phyloP scores from a whole-genome alignment of 1,284 basidiomycete genomes.

The Moniliella sp. region DNA sequence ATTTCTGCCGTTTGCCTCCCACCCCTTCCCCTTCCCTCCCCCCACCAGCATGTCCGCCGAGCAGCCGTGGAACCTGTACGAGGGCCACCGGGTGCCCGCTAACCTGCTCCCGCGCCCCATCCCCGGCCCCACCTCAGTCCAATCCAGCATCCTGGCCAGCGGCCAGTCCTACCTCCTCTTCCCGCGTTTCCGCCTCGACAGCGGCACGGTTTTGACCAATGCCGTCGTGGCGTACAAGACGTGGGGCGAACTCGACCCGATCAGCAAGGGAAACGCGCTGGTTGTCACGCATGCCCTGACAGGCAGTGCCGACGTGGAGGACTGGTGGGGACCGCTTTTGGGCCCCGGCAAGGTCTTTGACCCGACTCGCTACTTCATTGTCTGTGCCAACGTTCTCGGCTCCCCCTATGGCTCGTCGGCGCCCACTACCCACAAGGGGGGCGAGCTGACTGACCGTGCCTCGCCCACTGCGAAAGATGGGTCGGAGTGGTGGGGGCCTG shows the following conservation, averaged over 20 bases:
- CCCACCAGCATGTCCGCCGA: too few species aligned
- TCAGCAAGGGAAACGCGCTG: constrained; percentile 59
- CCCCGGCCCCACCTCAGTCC: constrained; percentile 25
- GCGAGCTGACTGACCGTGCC: too few species aligned
- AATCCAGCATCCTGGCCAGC: constrained; percentile 12
- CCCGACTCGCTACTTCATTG: constrained; percentile 66
- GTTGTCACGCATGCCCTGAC: constrained; percentile 93
- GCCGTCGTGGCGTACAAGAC: constrained; percentile 88
- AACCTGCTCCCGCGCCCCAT: too few species aligned
- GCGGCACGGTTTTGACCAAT: constrained; percentile 49
- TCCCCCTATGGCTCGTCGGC: constrained; percentile 87
- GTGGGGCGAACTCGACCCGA: constrained; percentile 68
- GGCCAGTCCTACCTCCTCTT: constrained; percentile 25
- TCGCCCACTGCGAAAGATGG: too few species aligned
- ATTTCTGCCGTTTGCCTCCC: too few species aligned
- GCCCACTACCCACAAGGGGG: constrained; percentile 36
- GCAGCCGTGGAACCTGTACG: too few species aligned
- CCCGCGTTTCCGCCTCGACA: constrained; percentile 55
- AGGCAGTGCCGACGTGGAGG: constrained; percentile 83
- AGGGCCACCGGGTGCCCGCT: too few species aligned
- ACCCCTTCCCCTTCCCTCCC: too few species aligned
- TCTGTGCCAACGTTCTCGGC: constrained; percentile 78
- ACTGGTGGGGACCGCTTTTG: constrained; percentile 91
- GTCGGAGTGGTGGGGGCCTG: constrained; percentile 52
- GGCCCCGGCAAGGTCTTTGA: constrained; percentile 77